Evolutionary conservation across 2,329 filamentous ascomycete species (phyloP), one percentile per base, ranked within the genome.

Genomic region (Pyricularia sp.): DNA sequence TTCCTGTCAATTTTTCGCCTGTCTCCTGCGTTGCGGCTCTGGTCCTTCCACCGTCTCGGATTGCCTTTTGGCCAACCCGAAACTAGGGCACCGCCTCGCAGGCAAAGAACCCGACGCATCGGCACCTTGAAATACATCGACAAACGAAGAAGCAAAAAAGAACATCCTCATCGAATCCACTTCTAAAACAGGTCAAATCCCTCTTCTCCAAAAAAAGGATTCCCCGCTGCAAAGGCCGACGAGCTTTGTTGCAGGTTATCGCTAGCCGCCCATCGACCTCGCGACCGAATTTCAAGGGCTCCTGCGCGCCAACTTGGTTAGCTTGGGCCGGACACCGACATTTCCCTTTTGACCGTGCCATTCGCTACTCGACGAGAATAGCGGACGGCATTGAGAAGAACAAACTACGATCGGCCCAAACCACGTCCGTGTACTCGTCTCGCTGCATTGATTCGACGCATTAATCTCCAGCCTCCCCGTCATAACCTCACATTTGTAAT

Each of bases 391-490:
- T 65, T 65, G 63, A 65, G 11, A 28, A n/a, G 63, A 33, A n/a
- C 63, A 65, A 65, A n/a, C 31, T 31, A 36, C 63, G 25, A n/a
- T 30, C 63, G 63, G 31, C 63, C 28, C 63, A 31, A 65, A 65
- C 17, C 26, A 31, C 63, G 63, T 36, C 26, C 63, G 63, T 36
- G 31, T 65, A 23, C 65, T 50, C 23, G n/a, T 33, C 61, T 31
- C 50, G 9, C 25, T 69, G 65, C 68, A 69, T 69, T 69, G 64
- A 69, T 69, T 69, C 68, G 28, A 58, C 31, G 68, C 68, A 67
- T 69, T 69, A 64, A 65, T 67, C 36, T 31, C 61, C 33, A 67
- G 26, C 58, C 58, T 61, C 58, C 58, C 58, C 23, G n/a, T 61
- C 58, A 61, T 61, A 61, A 42, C 58, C 58, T 61, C 58, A 4